Percentiles rank a stretch among this genome's conserved stretches.
Conservation (phyloP, 2,329 filamentous ascomycete genomes). For the Podosphaera fusca region DNA sequence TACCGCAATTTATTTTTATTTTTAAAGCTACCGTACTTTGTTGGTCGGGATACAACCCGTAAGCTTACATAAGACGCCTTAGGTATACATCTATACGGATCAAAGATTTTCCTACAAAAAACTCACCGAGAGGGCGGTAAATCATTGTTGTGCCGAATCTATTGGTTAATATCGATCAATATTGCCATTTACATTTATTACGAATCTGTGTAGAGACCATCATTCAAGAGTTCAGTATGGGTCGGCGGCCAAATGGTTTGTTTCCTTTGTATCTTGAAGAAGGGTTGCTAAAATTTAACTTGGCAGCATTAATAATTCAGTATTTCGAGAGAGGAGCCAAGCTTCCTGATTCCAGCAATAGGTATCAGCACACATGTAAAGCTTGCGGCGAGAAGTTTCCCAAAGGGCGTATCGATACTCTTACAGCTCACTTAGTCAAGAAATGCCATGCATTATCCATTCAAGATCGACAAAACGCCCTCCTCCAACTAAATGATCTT, state of each 20-base stretch:
- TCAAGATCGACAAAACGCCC: slow-evolving; percentile 51
- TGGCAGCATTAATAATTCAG: slow-evolving; percentile 43
- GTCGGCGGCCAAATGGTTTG: slow-evolving; percentile 9
- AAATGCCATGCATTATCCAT: slow-evolving; percentile 62
- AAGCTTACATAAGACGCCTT: too few species aligned
- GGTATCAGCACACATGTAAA: slow-evolving; percentile 80
- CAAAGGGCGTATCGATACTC: slow-evolving; percentile 66
- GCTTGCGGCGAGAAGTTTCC: slow-evolving; percentile 73
- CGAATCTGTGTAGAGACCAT: too few species aligned
- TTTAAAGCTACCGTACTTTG: too few species aligned
- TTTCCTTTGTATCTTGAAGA: slow-evolving; percentile 1
- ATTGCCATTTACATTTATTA: too few species aligned
- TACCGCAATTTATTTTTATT: too few species aligned
- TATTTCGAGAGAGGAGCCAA: slow-evolving; percentile 77
- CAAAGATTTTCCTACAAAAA: background rate
- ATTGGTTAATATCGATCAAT: background rate
- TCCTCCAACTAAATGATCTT: slow-evolving; percentile 49
- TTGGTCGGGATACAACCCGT: too few species aligned
- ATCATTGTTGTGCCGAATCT: background rate
- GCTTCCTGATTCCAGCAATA: slow-evolving; percentile 70
- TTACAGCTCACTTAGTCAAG: slow-evolving; percentile 63
- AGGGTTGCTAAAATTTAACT: slow-evolving; percentile 3
- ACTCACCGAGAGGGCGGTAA: slow-evolving; percentile 1
- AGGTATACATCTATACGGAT: background rate
- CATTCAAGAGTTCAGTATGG: slow-evolving; percentile 4